Base-by-base conservation (phyloP, 2,329 filamentous ascomycete species). In the Cladosporium sphaerospermum region DNA sequence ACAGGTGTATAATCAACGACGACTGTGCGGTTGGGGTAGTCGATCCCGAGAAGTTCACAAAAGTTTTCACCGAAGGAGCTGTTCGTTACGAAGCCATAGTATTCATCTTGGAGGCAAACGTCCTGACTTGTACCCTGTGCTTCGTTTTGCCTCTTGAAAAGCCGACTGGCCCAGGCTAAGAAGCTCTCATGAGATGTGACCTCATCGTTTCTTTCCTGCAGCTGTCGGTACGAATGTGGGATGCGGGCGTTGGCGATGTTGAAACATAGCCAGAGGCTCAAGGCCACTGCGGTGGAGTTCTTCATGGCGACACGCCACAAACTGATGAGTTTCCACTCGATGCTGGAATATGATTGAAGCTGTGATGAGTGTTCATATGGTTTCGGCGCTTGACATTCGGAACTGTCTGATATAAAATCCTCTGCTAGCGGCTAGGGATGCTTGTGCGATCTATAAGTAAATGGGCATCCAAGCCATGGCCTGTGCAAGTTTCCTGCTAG, bases 1-100 rank as follows among this genome's bases (percentile, higher is more conserved):
- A 59, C 62, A 1, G 65, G 64, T 11, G 65, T 67, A 41, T 56
- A 60, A 9, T 65, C 60, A 2, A 58, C 59, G 3, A 57, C 60
- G 19, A 57, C 47, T 3, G 64, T 64, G 4, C 53, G 52, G 28
- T 63, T 59, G 2, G 62, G 54, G 45, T 68, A 66, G 11, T 56
- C 44, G 32, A 64, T 51, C 14, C 48, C 48, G 16, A 63, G 59
- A 7, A 49, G 52, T 31, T 57, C 49, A 46, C 64, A 69, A 53
- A 64, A 60, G 1, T 52, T 53, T 33, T 62, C 45, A 5, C 63
- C 60, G 37, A 64, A 58, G 9, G 56, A 43, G n/a, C 53, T 45
- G 34, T 61, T 57, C 39, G 41, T 32, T 4, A 62, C 58, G 44
- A 64, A 64, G 32, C 61, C 49, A 53, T 62, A 65, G 56, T 60